A percentile compares a stretch with the other conserved stretches of the same genome.
phyloP scores from a whole-genome alignment of 2,329 filamentous ascomycete species.

The Penicillium expansum region DNA sequence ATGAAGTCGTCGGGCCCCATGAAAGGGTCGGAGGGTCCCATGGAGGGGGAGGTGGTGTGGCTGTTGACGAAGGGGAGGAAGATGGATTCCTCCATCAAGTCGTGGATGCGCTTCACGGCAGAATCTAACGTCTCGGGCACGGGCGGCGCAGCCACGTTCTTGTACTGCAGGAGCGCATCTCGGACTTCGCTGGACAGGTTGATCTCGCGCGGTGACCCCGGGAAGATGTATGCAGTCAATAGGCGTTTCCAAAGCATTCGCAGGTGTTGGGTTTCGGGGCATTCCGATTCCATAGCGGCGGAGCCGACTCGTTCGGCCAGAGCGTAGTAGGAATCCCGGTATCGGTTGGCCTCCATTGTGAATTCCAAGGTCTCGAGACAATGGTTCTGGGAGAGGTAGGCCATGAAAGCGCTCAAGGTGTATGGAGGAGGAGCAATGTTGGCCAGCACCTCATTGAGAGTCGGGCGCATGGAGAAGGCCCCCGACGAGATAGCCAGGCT shows the following conservation, averaged over 20 bases:
- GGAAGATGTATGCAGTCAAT: conserved; percentile 84
- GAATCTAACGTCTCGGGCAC: conserved; percentile 75
- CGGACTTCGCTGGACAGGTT: conserved; percentile 86
- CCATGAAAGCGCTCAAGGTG: conserved; percentile 90
- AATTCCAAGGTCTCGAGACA: conserved; percentile 96
- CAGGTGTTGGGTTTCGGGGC: conserved; percentile 64
- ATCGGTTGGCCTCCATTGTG: conserved; percentile 87
- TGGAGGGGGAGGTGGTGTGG: conserved; percentile 49
- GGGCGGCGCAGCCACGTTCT: conserved; percentile 59
- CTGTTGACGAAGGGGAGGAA: conserved; percentile 86
- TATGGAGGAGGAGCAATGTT: conserved; percentile 84
- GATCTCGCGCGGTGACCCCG: conserved; percentile 80
- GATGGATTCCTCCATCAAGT: conserved; percentile 96
- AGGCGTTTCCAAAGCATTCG: conserved; percentile 82
- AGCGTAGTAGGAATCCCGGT: conserved; percentile 65
- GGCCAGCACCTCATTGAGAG: conserved; percentile 80
- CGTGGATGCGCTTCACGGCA: conserved; percentile 84
- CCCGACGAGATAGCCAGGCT: conserved; percentile 43
- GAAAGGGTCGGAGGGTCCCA: conserved; percentile 46
- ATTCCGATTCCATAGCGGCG: conserved; percentile 49
- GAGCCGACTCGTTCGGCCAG: conserved; percentile 53
- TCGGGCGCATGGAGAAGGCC: conserved; percentile 57
- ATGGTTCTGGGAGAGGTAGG: conserved; percentile 93
- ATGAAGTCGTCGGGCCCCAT: conserved; percentile 40
- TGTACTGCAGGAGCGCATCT: conserved; percentile 69